These are phyloP conservation scores for Boletus patriciae DNA, from an alignment of 768 basidiomycete genomes.

Conservation along the genomic window DNA sequence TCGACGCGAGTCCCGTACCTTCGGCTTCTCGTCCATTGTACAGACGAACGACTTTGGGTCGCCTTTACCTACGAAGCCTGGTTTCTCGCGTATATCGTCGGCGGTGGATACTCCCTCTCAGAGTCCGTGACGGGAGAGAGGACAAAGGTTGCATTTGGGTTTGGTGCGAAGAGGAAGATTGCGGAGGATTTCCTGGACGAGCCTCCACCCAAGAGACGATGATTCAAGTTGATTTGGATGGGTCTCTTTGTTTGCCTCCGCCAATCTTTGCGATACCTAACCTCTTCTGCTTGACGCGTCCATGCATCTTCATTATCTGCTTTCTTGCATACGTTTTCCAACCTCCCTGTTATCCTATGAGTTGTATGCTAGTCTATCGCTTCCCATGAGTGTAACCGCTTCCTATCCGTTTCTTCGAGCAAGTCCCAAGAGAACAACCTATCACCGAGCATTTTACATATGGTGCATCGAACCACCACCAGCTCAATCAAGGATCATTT, in stretches of 20 bases:
- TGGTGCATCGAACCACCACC: no score
- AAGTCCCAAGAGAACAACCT: no score
- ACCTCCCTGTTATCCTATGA: no score
- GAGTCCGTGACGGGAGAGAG: slow-evolving; percentile 57
- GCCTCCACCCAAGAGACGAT: slow-evolving; percentile 61
- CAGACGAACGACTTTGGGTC: slow-evolving; percentile 46
- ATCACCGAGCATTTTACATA: no score
- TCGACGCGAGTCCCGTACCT: slow-evolving; percentile 45
- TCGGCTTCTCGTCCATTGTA: slow-evolving; percentile 33
- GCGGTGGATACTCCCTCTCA: slow-evolving; percentile 49
- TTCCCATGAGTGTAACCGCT: no score
- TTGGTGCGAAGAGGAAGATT: slow-evolving; percentile 80
- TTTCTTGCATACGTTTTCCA: no score
- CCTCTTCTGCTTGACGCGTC: no score
- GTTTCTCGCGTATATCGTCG: slow-evolving; percentile 75
- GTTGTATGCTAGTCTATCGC: no score
- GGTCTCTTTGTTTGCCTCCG: not conserved
- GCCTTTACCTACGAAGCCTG: slow-evolving; percentile 61
- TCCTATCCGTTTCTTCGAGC: no score
- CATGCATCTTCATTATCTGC: no score
- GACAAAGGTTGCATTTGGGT: slow-evolving; percentile 73
- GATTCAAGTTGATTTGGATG: slow-evolving; percentile 6
- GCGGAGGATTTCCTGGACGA: slow-evolving; percentile 64
- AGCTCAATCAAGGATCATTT: no score
- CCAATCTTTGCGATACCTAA: no score